Conservation (phyloP, 768 basidiomycete species). For the Suillus alpinus region DNA sequence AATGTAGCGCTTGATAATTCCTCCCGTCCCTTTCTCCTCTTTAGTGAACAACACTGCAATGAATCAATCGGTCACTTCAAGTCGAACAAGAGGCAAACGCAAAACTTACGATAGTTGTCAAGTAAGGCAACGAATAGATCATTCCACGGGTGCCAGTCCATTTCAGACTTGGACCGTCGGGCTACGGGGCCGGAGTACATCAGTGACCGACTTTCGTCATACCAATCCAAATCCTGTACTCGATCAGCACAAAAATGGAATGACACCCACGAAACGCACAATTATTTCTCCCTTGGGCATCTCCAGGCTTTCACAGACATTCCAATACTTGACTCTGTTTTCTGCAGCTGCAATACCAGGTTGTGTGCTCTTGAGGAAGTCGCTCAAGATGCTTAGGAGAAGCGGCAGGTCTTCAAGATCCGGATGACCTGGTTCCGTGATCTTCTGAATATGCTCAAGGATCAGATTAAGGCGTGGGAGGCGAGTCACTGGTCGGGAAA, state of each 20-base stretch:
- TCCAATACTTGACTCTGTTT: conserved; percentile 86
- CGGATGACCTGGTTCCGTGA: conserved; percentile 71
- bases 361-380: conserved; percentile 80
- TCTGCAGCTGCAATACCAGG: conserved; percentile 92
- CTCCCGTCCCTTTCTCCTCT: conserved; percentile 54
- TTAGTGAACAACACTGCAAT: conserved; percentile 60
- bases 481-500: conserved; percentile 86
- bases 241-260: conserved; percentile 6
- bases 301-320: conserved; percentile 68
- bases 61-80: conserved; percentile 7
- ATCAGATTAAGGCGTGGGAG: conserved; percentile 77
- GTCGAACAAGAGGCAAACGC: background rate
- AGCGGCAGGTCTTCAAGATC: conserved; percentile 78
- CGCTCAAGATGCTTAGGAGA: conserved; percentile 61
- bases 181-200: conserved; percentile 64
- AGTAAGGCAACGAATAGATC: conserved; percentile 65
- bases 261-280: conserved; percentile 40
- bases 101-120: conserved; percentile 70
- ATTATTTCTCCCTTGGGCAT: conserved; percentile 82
- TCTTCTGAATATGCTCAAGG: conserved; percentile 65
- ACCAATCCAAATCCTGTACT: conserved; percentile 71
- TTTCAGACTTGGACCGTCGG: conserved; percentile 60
- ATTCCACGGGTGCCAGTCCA: conserved; percentile 67
- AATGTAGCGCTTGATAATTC: conserved; percentile 47
- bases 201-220: conserved; percentile 71